Evolutionary conservation across 2,329 filamentous ascomycete genomes (phyloP).

Genomic region (Microdochium bolleyi): DNA sequence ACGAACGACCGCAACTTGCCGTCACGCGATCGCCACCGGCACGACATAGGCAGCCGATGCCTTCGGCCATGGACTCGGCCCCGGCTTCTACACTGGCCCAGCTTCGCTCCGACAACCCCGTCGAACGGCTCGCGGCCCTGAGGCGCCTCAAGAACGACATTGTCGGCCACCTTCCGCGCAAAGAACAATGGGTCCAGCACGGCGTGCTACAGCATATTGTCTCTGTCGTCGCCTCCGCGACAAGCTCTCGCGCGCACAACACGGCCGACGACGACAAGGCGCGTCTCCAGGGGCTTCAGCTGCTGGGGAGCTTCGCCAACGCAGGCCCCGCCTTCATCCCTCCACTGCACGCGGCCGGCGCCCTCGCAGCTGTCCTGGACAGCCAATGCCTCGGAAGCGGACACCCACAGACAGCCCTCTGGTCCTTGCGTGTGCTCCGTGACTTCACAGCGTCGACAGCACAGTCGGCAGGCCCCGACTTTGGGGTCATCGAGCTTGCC

Average conservation of each 20-base stretch:
- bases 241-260: not conserved
- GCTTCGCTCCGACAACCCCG: slow-evolving; percentile 29
- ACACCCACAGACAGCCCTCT: slow-evolving; percentile 58
- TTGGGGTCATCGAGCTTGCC: slow-evolving; percentile 34
- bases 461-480: slow-evolving; percentile 7
- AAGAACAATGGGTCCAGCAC: slow-evolving; percentile 66
- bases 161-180: slow-evolving; percentile 79
- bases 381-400: slow-evolving; percentile 59
- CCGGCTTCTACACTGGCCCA: slow-evolving; percentile 13
- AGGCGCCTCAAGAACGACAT: slow-evolving; percentile 80
- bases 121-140: slow-evolving; percentile 53
- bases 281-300: slow-evolving; percentile 70
- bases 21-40: not conserved
- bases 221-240: slow-evolving; percentile 29
- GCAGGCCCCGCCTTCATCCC: slow-evolving; percentile 73
- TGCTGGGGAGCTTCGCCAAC: slow-evolving; percentile 83
- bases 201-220: slow-evolving; percentile 58
- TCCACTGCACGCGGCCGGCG: slow-evolving; percentile 61
- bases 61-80: slow-evolving; percentile 16
- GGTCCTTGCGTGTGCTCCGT: slow-evolving; percentile 67
- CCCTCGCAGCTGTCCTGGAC: slow-evolving; percentile 62
- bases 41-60: not conserved
- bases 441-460: slow-evolving; percentile 49
- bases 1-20: not conserved
- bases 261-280: slow-evolving; percentile 54